phyloP scores from a whole-genome alignment of 1,139 yeast species.

The Diutina scorzettiae region DNA sequence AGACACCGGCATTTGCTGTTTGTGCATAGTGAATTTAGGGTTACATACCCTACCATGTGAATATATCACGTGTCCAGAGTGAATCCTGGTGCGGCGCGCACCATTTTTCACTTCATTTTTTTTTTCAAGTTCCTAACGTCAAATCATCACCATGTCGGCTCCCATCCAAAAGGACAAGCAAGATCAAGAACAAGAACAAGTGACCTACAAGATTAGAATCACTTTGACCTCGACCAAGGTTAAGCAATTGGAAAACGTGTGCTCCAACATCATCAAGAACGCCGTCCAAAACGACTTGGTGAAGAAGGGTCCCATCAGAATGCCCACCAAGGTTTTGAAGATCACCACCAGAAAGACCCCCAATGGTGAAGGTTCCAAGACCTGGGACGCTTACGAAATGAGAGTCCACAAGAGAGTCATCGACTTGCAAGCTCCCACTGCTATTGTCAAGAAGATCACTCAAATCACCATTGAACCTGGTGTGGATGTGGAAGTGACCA shows the following conservation, averaged over 20 bases:
- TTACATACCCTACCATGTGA: too few species aligned
- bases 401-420: slow-evolving; percentile 99
- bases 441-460: slow-evolving; percentile 89
- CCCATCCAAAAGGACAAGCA: slow-evolving; percentile 66
- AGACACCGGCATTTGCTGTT: too few species aligned
- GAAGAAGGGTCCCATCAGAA: slow-evolving; percentile 98
- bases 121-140: too few species aligned
- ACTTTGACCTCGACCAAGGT: slow-evolving; percentile 98
- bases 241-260: slow-evolving; percentile 90
- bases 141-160: slow-evolving; percentile 47
- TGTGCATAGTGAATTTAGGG: too few species aligned
- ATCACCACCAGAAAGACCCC: slow-evolving; percentile 99
- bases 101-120: neutral
- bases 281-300: slow-evolving; percentile 74
- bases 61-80: too few species aligned
- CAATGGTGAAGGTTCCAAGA: slow-evolving; percentile 99
- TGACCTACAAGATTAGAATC: slow-evolving; percentile 96
- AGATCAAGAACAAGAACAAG: slow-evolving; percentile 53
- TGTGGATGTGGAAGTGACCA: slow-evolving; percentile 23
- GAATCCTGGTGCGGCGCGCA: too few species aligned
- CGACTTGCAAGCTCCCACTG: slow-evolving; percentile 96
- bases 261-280: slow-evolving; percentile 79
- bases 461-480: slow-evolving; percentile 70
- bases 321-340: slow-evolving; percentile 98
- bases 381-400: slow-evolving; percentile 99